A percentile compares a stretch with the other conserved stretches of the same genome.
These are phyloP conservation scores for Rhizopogon sp. DNA, from an alignment of 768 basidiomycete genomes.

Conservation along the genomic window DNA sequence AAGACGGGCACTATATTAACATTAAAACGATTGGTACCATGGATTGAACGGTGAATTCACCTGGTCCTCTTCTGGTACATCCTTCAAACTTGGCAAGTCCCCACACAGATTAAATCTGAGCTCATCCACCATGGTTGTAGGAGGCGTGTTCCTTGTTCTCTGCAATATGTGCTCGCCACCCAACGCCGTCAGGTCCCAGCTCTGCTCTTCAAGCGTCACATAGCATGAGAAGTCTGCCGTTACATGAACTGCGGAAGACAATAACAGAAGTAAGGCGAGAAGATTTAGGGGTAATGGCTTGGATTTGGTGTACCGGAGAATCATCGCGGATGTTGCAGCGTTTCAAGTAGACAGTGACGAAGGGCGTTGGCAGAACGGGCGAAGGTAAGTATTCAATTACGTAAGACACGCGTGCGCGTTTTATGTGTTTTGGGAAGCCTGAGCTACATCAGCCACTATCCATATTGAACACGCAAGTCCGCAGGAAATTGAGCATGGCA, in stretches of 20 bases:
- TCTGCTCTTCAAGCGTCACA: conserved; percentile 31
- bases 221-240: conserved; percentile 50
- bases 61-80: conserved; percentile 57
- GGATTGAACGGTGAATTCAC: conserved; percentile 34
- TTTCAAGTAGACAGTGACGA: background rate
- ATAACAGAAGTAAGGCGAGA: conserved; percentile 11
- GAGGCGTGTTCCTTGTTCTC: conserved; percentile 55
- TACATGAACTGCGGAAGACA: conserved; percentile 19
- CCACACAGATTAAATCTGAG: conserved; percentile 66
- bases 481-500: conserved; percentile 39
- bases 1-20: conserved; percentile 51
- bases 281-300: background rate
- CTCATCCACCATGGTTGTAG: conserved; percentile 54
- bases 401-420: conserved; percentile 30
- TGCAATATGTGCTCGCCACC: conserved; percentile 48
- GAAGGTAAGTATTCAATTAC: conserved; percentile 10
- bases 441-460: conserved; percentile 4
- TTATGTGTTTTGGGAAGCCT: conserved; percentile 1
- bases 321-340: conserved; percentile 9
- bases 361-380: background rate
- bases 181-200: conserved; percentile 59
- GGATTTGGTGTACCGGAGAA: conserved; percentile 13
- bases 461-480: conserved; percentile 3
- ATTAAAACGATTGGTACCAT: conserved; percentile 4
- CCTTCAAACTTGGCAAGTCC: conserved; percentile 45